Evolutionary conservation across 2,329 filamentous ascomycete species (phyloP).

Genomic region (Botrytis cinerea): DNA sequence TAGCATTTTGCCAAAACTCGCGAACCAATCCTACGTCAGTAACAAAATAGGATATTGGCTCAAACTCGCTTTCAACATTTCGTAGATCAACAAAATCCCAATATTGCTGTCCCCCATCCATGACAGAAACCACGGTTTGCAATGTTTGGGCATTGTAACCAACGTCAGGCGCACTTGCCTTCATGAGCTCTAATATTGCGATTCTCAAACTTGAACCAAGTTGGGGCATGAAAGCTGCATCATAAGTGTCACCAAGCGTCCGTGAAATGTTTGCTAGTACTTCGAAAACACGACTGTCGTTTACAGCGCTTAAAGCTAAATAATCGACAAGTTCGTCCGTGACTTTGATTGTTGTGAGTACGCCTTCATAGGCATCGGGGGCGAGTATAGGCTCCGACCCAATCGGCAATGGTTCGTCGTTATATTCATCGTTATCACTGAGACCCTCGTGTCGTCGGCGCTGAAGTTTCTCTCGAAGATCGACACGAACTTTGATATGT

Average conservation of each 20-base stretch:
- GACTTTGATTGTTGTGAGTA: slow-evolving; percentile 48
- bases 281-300: slow-evolving; percentile 50
- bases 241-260: slow-evolving; percentile 44
- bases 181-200: slow-evolving; percentile 42
- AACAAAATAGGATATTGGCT: slow-evolving; percentile 51
- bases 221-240: slow-evolving; percentile 44
- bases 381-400: slow-evolving; percentile 49
- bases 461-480: slow-evolving; percentile 19
- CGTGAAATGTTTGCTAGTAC: slow-evolving; percentile 48
- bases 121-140: slow-evolving; percentile 39
- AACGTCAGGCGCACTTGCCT: slow-evolving; percentile 35
- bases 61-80: slow-evolving; percentile 47
- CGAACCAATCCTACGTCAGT: slow-evolving; percentile 46
- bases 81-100: slow-evolving; percentile 39
- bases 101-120: slow-evolving; percentile 39
- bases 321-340: slow-evolving; percentile 47
- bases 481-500: slow-evolving; percentile 49
- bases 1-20: slow-evolving; percentile 61
- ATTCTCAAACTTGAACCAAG: slow-evolving; percentile 44
- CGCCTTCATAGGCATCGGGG: slow-evolving; percentile 44
- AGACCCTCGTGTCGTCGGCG: slow-evolving; percentile 17
- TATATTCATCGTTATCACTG: slow-evolving; percentile 38
- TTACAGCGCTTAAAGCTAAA: slow-evolving; percentile 50
- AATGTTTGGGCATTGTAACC: slow-evolving; percentile 43
- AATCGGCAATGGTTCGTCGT: slow-evolving; percentile 51